These are phyloP conservation scores for Trichoderma arundinaceum DNA, from an alignment of 2,329 filamentous ascomycete genomes.

Conservation along the genomic window DNA sequence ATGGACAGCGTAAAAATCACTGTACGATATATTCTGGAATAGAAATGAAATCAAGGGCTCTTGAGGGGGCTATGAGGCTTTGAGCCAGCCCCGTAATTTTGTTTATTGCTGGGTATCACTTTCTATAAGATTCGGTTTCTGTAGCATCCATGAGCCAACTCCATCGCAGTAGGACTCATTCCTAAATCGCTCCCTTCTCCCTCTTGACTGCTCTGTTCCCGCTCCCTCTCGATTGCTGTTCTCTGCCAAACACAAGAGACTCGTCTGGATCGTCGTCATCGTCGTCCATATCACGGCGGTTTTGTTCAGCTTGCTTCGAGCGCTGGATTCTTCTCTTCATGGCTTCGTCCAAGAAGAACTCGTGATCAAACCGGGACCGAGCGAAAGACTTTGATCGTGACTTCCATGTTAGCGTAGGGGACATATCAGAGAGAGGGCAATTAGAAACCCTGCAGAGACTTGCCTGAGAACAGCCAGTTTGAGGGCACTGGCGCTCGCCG, in stretches of 20 bases:
- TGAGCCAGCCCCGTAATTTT: neutral
- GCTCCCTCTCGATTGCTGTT: conserved; percentile 35
- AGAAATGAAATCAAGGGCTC: no score
- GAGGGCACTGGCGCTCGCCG: conserved; percentile 62
- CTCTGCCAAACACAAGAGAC: conserved; percentile 38
- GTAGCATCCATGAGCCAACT: neutral
- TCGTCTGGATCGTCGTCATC: conserved; percentile 42
- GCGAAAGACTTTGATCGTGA: conserved; percentile 52
- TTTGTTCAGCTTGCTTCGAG: conserved; percentile 50
- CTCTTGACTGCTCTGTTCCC: conserved; percentile 35
- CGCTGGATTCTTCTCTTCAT: conserved; percentile 65
- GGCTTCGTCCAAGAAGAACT: conserved; percentile 63
- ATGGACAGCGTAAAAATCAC: conserved; percentile 1
- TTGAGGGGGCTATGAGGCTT: no score
- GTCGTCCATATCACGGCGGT: conserved; percentile 51
- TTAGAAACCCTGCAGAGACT: conserved; percentile 25
- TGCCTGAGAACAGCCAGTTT: conserved; percentile 67
- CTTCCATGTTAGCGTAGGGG: neutral
- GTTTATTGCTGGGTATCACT: conserved; percentile 32
- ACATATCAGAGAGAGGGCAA: no score
- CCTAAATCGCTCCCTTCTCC: conserved; percentile 29
- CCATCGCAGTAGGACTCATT: no score
- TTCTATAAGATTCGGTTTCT: neutral
- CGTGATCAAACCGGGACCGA: conserved; percentile 45
- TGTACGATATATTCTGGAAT: conserved; percentile 11